Conservation (phyloP, 306 rosid species). For the Rosa rugosa region DNA sequence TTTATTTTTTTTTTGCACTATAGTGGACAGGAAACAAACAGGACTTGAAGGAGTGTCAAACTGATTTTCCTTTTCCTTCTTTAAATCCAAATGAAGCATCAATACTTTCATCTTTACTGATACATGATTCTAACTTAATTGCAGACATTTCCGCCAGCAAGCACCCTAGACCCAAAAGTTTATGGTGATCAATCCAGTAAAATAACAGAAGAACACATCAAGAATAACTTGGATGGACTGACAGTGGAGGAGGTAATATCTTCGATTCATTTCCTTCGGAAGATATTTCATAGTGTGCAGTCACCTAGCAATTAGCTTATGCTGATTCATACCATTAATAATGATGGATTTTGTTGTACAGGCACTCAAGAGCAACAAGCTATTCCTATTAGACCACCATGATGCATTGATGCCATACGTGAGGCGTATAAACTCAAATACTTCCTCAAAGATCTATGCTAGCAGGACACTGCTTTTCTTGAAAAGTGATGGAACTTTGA, state of each 20-base stretch:
- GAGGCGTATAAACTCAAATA: constrained; percentile 45
- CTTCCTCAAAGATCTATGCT: constrained; percentile 53
- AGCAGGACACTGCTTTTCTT: constrained; percentile 62
- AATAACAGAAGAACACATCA: constrained; percentile 45
- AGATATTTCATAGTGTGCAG: background rate
- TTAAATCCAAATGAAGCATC: background rate
- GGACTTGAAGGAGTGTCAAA: background rate
- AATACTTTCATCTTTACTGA: background rate
- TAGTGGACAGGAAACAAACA: background rate
- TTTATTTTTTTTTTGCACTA: background rate
- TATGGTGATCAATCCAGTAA: constrained; percentile 63
- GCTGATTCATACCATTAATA: background rate
- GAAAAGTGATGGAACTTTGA: constrained; percentile 65
- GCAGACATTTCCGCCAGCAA: constrained; percentile 68
- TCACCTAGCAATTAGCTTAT: background rate
- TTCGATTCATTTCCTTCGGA: background rate
- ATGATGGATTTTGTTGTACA: constrained; percentile 21
- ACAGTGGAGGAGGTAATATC: constrained; percentile 51
- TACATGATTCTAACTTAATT: constrained; percentile 6
- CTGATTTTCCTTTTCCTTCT: background rate
- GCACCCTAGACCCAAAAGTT: constrained; percentile 52
- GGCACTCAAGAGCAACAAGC: constrained; percentile 54
- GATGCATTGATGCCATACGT: constrained; percentile 57
- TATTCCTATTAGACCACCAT: constrained; percentile 69
- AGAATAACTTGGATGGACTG: constrained; percentile 52